Conservation (phyloP, 257 asterid species). For the Orobanche coerulescens region DNA sequence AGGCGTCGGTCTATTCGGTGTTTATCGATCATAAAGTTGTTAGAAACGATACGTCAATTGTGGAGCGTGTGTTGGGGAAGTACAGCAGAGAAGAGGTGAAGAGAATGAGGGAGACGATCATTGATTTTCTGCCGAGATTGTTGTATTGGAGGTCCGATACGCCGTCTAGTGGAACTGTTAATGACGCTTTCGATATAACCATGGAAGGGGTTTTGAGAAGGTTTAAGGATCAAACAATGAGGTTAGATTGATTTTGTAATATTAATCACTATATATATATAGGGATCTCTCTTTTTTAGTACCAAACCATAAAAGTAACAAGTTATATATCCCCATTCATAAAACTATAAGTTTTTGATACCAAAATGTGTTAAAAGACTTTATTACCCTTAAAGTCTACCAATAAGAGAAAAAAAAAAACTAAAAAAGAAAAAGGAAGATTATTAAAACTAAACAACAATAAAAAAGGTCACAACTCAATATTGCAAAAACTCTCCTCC, state of each 20-base stretch:
- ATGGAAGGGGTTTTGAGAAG: slow-evolving; percentile 40
- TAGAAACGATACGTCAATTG: slow-evolving; percentile 30
- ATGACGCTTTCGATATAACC: slow-evolving; percentile 40
- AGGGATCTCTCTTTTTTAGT: too few species aligned
- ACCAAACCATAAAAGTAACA: too few species aligned
- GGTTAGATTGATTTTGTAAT: neutral
- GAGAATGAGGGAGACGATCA: slow-evolving; percentile 32
- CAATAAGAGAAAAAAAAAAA: too few species aligned
- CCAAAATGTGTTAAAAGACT: too few species aligned
- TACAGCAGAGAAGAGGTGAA: slow-evolving; percentile 26
- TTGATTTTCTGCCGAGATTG: slow-evolving; percentile 30
- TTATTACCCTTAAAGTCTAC: too few species aligned
- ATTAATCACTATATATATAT: neutral
- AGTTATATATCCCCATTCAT: too few species aligned
- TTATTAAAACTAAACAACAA: too few species aligned
- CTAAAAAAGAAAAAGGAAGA: too few species aligned
- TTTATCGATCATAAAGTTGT: slow-evolving; percentile 38
- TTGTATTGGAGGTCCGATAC: slow-evolving; percentile 33
- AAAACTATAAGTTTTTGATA: too few species aligned
- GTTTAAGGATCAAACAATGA: slow-evolving; percentile 25
- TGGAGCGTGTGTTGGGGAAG: slow-evolving; percentile 19
- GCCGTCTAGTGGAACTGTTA: slow-evolving; percentile 17
- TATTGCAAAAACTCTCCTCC: too few species aligned
- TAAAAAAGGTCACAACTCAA: too few species aligned
- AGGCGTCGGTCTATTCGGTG: slow-evolving; percentile 29